Evolutionary conservation across 306 rosid genomes (phyloP).

Genomic region (Pterocarpus santalinus): DNA sequence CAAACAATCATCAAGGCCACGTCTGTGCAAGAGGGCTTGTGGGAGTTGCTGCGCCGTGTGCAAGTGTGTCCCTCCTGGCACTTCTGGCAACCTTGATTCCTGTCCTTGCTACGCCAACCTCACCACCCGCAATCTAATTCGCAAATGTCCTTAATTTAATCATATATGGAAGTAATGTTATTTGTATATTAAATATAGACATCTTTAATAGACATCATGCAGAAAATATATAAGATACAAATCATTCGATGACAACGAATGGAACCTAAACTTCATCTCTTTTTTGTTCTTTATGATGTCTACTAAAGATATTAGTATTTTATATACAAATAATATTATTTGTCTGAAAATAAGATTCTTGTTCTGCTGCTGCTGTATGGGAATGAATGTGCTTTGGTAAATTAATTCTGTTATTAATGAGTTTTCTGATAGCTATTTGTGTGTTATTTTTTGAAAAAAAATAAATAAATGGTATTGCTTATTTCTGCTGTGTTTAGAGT

Average conservation of each 20-base stretch:
- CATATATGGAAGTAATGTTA: no score
- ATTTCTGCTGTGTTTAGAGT: neutral
- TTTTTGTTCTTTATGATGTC: no score
- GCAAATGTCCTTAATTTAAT: conserved; percentile 39
- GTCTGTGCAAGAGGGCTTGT: conserved; percentile 49
- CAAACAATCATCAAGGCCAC: conserved; percentile 40
- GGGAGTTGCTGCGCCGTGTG: conserved; percentile 45
- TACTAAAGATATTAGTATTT: no score
- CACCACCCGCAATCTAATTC: conserved; percentile 41
- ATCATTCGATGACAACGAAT: no score
- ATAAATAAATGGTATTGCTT: neutral
- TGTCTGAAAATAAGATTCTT: no score
- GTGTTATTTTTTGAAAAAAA: neutral
- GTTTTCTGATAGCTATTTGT: neutral
- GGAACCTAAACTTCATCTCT: no score
- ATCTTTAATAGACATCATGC: no score
- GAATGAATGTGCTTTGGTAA: no score
- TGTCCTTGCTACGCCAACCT: conserved; percentile 49
- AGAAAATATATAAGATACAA: no score
- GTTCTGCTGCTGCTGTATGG: no score
- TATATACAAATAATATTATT: no score
- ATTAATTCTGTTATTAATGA: neutral
- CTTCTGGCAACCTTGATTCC: conserved; percentile 36
- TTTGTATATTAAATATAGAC: no score
- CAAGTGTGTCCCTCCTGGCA: conserved; percentile 49